Percentiles rank a stretch among this genome's conserved stretches.
Evolutionary conservation across 257 asterid genomes (phyloP).

Genomic region (Coffea canephora): DNA sequence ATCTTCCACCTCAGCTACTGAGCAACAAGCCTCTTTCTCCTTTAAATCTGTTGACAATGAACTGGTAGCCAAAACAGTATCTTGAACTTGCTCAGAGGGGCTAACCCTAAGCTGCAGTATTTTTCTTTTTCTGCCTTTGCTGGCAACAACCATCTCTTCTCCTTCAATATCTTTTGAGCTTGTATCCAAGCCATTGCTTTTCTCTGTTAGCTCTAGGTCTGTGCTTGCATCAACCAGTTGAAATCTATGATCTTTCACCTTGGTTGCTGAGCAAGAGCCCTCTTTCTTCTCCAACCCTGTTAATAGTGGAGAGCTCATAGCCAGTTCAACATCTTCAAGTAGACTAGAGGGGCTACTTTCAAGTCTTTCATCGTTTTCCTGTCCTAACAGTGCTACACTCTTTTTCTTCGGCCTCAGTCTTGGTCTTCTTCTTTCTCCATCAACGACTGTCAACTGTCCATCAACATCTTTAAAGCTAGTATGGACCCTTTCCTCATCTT

Average conservation of each 20-base stretch:
- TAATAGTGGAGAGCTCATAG: neutral
- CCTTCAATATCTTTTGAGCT: neutral
- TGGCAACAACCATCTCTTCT: neutral
- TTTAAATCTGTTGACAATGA: slow-evolving; percentile 11
- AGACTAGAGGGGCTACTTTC: slow-evolving; percentile 8
- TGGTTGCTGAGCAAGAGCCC: neutral
- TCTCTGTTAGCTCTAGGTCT: neutral
- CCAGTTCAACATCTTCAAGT: slow-evolving; percentile 9
- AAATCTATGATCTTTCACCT: too few relatives aligned
- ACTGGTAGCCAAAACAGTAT: neutral
- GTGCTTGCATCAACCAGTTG: neutral
- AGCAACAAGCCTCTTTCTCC: slow-evolving; percentile 3
- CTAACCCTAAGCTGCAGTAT: slow-evolving; percentile 4
- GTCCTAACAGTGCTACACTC: neutral
- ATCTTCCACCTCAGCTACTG: slow-evolving; percentile 4
- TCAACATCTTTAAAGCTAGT: slow-evolving; percentile 5
- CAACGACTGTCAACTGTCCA: neutral
- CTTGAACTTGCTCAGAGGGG: slow-evolving; percentile 15
- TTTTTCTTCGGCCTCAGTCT: neutral
- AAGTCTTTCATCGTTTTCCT: neutral
- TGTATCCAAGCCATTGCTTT: neutral
- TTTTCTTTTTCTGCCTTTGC: neutral
- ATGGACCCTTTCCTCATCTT: slow-evolving; percentile 7
- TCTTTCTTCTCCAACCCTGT: slow-evolving; percentile 2
- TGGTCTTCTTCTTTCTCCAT: neutral